phyloP scores from a whole-genome alignment of 345 rosid species.

The Eucalyptus erythrocorys region DNA sequence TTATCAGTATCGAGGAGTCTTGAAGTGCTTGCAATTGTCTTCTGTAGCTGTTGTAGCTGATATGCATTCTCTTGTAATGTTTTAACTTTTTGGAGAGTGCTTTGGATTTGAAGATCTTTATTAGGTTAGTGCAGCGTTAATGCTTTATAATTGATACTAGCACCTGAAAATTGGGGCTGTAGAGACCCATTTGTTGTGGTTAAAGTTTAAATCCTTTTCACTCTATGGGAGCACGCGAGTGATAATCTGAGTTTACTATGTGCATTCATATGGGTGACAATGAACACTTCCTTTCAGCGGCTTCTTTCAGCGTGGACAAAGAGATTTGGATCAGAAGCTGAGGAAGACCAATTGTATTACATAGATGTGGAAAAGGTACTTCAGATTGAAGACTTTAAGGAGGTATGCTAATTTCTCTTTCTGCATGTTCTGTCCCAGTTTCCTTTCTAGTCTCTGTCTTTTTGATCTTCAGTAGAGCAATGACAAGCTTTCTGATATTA shows the following conservation, averaged over 20 bases:
- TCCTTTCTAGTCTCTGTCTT: background rate
- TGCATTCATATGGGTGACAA: background rate
- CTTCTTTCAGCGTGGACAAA: slow-evolving; percentile 61
- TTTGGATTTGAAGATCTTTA: background rate
- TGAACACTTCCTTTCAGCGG: slow-evolving; percentile 24
- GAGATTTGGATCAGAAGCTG: slow-evolving; percentile 62
- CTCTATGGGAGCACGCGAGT: background rate
- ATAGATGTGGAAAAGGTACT: slow-evolving; percentile 66
- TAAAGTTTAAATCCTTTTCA: background rate
- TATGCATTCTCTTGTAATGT: background rate
- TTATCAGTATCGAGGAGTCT: background rate
- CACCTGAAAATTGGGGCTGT: background rate
- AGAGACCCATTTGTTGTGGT: background rate
- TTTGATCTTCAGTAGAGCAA: background rate
- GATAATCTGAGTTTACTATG: background rate
- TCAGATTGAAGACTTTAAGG: slow-evolving; percentile 81
- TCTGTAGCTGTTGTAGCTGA: background rate
- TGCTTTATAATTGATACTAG: background rate
- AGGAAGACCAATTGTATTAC: slow-evolving; percentile 37
- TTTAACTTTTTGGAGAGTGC: background rate
- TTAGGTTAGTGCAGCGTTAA: background rate
- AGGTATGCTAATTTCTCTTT: slow-evolving; percentile 28
- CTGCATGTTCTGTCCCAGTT: background rate
- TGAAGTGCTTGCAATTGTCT: background rate
- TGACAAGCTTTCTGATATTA: background rate